phyloP scores from a whole-genome alignment of 2,329 filamentous ascomycete genomes.

The Fusarium sp. region DNA sequence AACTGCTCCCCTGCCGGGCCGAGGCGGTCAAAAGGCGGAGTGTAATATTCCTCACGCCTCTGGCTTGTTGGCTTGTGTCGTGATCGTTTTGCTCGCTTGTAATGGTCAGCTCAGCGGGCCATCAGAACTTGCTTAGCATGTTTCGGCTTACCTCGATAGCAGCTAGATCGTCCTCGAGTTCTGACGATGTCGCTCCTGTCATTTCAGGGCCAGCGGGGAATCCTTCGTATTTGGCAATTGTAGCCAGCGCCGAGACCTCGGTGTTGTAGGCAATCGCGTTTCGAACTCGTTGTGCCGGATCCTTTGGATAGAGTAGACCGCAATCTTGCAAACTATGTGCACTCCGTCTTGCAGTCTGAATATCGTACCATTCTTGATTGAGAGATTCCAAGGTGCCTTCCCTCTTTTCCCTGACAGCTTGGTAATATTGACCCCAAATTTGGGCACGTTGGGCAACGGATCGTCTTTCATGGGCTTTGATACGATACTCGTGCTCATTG shows the following conservation, averaged over 20 bases:
- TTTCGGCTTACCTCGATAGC: slow-evolving; percentile 78
- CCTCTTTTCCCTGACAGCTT: slow-evolving; percentile 83
- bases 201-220: slow-evolving; percentile 96
- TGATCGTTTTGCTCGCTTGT: slow-evolving; percentile 50
- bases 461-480: slow-evolving; percentile 77
- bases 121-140: slow-evolving; percentile 34
- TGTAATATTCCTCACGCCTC: slow-evolving; percentile 61
- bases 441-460: slow-evolving; percentile 86
- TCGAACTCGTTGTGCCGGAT: slow-evolving; percentile 79
- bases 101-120: slow-evolving; percentile 32
- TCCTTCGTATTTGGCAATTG: slow-evolving; percentile 92
- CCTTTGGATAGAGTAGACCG: slow-evolving; percentile 81
- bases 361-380: slow-evolving; percentile 90
- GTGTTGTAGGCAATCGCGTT: slow-evolving; percentile 94
- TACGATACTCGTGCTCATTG: slow-evolving; percentile 77
- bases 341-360: slow-evolving; percentile 87
- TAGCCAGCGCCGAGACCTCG: slow-evolving; percentile 90
- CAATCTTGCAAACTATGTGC: slow-evolving; percentile 85
- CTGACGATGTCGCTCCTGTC: slow-evolving; percentile 73
- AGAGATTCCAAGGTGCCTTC: slow-evolving; percentile 83
- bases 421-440: slow-evolving; percentile 90
- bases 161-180: slow-evolving; percentile 87
- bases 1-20: slow-evolving; percentile 85
- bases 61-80: slow-evolving; percentile 55
- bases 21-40: slow-evolving; percentile 61